Base-by-base conservation (phyloP, 106 monocot species). In the Allium fistulosum region DNA sequence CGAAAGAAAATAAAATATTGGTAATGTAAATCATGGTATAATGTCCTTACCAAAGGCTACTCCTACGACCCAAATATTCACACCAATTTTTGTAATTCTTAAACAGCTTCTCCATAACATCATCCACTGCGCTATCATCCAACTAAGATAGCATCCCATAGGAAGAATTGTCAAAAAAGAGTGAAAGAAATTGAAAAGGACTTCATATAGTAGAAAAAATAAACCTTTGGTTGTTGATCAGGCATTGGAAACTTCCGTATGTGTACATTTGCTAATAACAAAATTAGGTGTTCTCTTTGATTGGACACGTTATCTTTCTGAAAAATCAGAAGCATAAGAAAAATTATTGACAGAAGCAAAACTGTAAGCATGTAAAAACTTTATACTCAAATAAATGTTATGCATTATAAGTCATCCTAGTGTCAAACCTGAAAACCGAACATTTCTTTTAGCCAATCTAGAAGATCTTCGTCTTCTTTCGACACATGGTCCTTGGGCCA, bases 221-320 rank as follows among this genome's bases (percentile, higher is more conserved):
- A 69, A 78, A 97, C 97, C 97, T 90, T 93, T 0, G 85, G 80
- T 67, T 85, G 92, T 55, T 87, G 84, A 57, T 99, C 99, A 75
- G 87, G 76, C 74, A 79, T 87, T 46, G 79, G 82, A 67, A 78
- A 56, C 69, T 82, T 75, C 7, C 99, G 86, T 69, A 99, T 93
- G 68, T 99, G 99, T 12, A 93, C 89, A 83, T 99, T 99, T 7
- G 99, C 93, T 74, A 99, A 93, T 37, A 99, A 64, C 48, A 99
- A 75, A 58, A 99, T 90, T 60, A 99, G 53, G 77, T 99, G 93
- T 71, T 99, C 99, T 67, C 99, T 83, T 69, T 99, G 99, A 77
- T 99, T 99, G 49, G 99, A 62, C 14, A 99, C 99, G 81, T 85
- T 99, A 75, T 99, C 93, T 65, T 90, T 87, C 99, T 99, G 93